Percentiles rank a stretch among this genome's conserved stretches.
These are phyloP conservation scores for Beauveria asiatica DNA, from an alignment of 2,329 filamentous ascomycete genomes.

Conservation along the genomic window DNA sequence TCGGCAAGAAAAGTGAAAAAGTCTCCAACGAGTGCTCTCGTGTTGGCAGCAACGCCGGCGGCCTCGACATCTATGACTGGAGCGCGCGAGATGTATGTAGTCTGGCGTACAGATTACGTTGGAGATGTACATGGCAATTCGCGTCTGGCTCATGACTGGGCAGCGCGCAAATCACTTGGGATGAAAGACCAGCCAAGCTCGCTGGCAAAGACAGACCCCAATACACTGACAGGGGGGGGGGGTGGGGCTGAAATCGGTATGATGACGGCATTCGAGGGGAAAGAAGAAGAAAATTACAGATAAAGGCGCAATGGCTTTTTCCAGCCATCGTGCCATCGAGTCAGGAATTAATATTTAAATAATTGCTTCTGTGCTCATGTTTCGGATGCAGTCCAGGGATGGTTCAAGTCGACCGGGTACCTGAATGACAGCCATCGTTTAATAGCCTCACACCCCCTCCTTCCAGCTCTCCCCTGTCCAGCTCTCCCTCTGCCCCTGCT, in stretches of 20 bases:
- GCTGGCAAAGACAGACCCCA: not conserved
- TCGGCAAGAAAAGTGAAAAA: not conserved
- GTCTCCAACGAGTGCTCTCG: not conserved
- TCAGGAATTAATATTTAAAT: not conserved
- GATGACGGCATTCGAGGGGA: not conserved
- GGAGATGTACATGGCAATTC: too few species aligned
- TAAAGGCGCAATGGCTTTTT: too few species aligned
- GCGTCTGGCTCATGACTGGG: not conserved
- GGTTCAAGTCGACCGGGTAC: too few species aligned
- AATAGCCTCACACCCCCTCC: not conserved
- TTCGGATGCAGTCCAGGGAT: not conserved
- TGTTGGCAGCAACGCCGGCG: not conserved
- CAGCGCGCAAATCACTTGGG: not conserved
- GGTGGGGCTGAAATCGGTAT: not conserved
- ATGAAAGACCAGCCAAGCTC: not conserved
- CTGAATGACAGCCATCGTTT: not conserved
- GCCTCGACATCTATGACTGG: too few species aligned
- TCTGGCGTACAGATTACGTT: too few species aligned
- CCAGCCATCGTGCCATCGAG: too few species aligned
- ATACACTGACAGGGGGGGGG: not conserved
- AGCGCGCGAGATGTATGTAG: too few species aligned
- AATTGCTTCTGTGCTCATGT: not conserved
- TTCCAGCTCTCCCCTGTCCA: not conserved
- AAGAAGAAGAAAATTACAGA: not conserved
- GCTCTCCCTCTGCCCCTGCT: not conserved